Evolutionary conservation across 768 basidiomycete genomes (phyloP).

Genomic region (Thelephora aurantiotincta): DNA sequence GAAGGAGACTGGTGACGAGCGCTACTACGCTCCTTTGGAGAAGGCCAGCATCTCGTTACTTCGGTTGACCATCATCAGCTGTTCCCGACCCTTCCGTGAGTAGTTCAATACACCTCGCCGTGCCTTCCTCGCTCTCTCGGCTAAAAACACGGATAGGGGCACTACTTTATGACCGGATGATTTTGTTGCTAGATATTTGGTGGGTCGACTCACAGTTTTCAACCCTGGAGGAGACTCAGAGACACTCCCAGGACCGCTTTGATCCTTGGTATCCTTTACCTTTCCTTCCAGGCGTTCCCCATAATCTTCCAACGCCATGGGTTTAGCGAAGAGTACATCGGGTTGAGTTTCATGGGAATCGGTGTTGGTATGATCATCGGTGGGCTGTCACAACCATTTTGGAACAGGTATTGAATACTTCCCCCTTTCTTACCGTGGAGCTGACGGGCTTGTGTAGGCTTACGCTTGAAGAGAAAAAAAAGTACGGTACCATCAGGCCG

Average conservation of each 20-base stretch:
- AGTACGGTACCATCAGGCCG: constrained; percentile 21
- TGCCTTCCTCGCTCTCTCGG: background rate
- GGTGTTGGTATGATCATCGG: constrained; percentile 27
- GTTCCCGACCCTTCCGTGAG: constrained; percentile 57
- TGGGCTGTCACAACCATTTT: constrained; percentile 19
- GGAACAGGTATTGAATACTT: constrained; percentile 17
- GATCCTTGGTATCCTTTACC: constrained; percentile 27
- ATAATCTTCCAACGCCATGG: constrained; percentile 32
- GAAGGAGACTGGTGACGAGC: constrained; percentile 31
- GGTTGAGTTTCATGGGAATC: constrained; percentile 33
- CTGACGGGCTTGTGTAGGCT: background rate
- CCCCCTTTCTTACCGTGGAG: background rate
- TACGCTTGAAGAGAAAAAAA: background rate
- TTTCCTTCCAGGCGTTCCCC: constrained; percentile 40
- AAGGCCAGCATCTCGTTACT: constrained; percentile 25
- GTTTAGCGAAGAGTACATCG: constrained; percentile 35
- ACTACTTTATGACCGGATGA: constrained; percentile 52
- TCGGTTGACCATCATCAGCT: constrained; percentile 34
- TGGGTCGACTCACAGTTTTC: constrained; percentile 15
- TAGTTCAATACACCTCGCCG: constrained; percentile 3
- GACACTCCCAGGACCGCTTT: constrained; percentile 16
- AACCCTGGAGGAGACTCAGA: background rate
- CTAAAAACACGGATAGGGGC: constrained; percentile 31
- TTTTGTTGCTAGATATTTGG: constrained; percentile 53
- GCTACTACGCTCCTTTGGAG: constrained; percentile 46